Evolutionary conservation across 2,329 filamentous ascomycete genomes (phyloP), one percentile per base, ranked within the genome.

Genomic region (Shiraia bambusicola): DNA sequence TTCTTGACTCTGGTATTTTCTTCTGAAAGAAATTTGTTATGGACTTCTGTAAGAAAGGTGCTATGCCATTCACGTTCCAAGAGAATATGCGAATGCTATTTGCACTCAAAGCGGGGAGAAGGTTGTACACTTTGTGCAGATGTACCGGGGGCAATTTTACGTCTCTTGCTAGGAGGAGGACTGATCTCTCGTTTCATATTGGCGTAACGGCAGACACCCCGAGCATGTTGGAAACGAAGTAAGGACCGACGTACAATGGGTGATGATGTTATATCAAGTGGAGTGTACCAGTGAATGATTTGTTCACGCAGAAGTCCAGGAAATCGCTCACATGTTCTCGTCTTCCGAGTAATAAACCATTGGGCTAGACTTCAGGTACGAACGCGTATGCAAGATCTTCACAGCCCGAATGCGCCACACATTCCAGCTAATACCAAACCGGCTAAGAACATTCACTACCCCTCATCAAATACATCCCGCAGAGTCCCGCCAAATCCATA

Each of bases 51-150:
- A 64, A 34, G 33, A 76, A 72, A 1, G 73, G 70, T 4, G 53
- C 49, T 28, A 76, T 72, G 37, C 74, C 72, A 48, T 76, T 75
- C 50, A 76, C 59, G 50, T 76, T 76, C 74, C 73, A 76, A 8
- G 71, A 71, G 54, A 70, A 73, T 19, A 76, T 65, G 5, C 58
- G 57, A 9, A 74, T 50, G 6, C 40, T 35, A 26, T 54, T 30
- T n/a, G 34, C 10, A 10, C 42, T 19, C 13, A 45, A 27, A 22
- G 29, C 22, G 17, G 49, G 42, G 8, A 45, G 34, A 14, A 17
- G 17, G 8, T 12, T 22, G 13, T 28, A 22, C 10, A 11, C 15
- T 9, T 11, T 39, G 29, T 12, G 17, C 3, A 14, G 24, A 7
- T 26, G 13, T n/a, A 16, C 16, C 24, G 3, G 40, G 11, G 8